These are phyloP conservation scores for Phyllachora maydis DNA, from an alignment of 2,329 filamentous ascomycete species.

Conservation along the genomic window DNA sequence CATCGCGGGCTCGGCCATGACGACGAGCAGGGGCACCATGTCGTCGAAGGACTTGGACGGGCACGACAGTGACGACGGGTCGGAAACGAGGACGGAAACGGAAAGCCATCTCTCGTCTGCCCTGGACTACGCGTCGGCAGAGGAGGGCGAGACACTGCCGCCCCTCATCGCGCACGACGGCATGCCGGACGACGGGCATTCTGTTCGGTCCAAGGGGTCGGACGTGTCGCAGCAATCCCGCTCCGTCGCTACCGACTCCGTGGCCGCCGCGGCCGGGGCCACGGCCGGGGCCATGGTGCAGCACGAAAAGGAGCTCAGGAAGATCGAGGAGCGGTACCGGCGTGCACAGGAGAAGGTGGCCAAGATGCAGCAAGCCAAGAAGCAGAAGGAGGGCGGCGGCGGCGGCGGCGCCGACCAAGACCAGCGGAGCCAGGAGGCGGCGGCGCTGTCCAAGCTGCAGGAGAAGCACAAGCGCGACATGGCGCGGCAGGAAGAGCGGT, in stretches of 20 bases:
- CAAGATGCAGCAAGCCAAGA: conserved; percentile 18
- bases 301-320: conserved; percentile 43
- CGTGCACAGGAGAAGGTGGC: conserved; percentile 42
- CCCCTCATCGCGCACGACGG: conserved; percentile 3
- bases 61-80: conserved; percentile 11
- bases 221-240: conserved; percentile 14
- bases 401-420: not conserved
- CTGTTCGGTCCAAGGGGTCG: conserved; percentile 14
- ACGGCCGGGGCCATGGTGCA: conserved; percentile 8
- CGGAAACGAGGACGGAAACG: conserved; percentile 22
- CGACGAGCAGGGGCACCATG: no score
- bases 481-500: conserved; percentile 45
- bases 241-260: conserved; percentile 1
- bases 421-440: conserved; percentile 18
- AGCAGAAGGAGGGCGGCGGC: conserved; percentile 9
- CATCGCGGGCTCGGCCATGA: conserved; percentile 17
- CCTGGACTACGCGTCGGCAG: conserved; percentile 24
- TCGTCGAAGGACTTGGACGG: conserved; percentile 10
- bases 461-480: conserved; percentile 43
- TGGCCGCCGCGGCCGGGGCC: conserved; percentile 4
- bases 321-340: conserved; percentile 35
- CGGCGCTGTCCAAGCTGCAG: conserved; percentile 31
- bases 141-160: conserved; percentile 13
- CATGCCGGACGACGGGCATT: conserved; percentile 10
- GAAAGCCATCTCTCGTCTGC: not conserved